These are phyloP conservation scores for Penicillium steckii DNA, from an alignment of 495 filamentous ascomycete genomes.

Conservation along the genomic window DNA sequence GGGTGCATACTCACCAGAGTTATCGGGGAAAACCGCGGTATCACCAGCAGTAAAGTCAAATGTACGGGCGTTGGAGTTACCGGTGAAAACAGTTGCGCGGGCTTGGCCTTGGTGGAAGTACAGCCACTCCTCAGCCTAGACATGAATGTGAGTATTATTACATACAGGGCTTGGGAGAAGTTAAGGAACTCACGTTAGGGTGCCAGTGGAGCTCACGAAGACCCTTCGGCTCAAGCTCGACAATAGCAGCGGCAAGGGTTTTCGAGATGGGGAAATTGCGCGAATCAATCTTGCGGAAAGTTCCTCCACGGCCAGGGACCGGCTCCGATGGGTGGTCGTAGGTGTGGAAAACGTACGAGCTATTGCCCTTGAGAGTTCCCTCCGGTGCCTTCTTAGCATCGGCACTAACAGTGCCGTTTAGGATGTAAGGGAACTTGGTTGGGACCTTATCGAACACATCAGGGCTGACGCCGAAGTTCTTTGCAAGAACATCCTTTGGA, in stretches of 20 bases:
- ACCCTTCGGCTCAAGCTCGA: slow-evolving; percentile 57
- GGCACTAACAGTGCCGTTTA: slow-evolving; percentile 51
- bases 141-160: slow-evolving; percentile 10
- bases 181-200: slow-evolving; percentile 51
- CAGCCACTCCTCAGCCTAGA: slow-evolving; percentile 62
- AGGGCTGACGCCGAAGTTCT: slow-evolving; percentile 60
- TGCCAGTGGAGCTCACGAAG: slow-evolving; percentile 68
- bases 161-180: not conserved
- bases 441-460: slow-evolving; percentile 58
- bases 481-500: slow-evolving; percentile 57
- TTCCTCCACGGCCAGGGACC: slow-evolving; percentile 60
- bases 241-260: slow-evolving; percentile 60
- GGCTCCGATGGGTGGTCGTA: slow-evolving; percentile 48
- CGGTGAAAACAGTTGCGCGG: slow-evolving; percentile 61
- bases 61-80: slow-evolving; percentile 54
- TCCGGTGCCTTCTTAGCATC: slow-evolving; percentile 46
- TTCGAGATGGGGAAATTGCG: slow-evolving; percentile 60
- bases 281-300: slow-evolving; percentile 58
- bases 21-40: slow-evolving; percentile 65
- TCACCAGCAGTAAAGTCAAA: slow-evolving; percentile 65
- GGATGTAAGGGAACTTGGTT: slow-evolving; percentile 58
- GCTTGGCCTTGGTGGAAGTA: slow-evolving; percentile 61
- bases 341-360: slow-evolving; percentile 56
- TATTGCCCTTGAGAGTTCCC: slow-evolving; percentile 50
- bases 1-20: slow-evolving; percentile 48